These are phyloP conservation scores for Penicillium pancosmium DNA, from an alignment of 495 filamentous ascomycete species.

Conservation along the genomic window DNA sequence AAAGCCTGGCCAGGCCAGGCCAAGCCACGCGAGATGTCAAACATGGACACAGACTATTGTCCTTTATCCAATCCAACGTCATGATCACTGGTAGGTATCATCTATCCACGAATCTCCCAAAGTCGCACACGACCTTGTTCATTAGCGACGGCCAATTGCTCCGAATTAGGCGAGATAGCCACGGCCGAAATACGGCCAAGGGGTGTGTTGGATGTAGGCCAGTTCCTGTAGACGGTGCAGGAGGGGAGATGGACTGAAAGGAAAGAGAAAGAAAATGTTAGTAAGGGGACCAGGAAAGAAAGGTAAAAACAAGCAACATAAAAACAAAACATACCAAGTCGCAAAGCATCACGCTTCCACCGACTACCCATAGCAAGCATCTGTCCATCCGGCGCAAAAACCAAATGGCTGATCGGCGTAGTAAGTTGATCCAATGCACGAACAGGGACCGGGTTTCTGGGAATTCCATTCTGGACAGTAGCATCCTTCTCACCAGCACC, in stretches of 20 bases:
- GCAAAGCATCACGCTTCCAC: conserved; percentile 84
- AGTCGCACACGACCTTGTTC: conserved; percentile 82
- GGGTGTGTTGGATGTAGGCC: conserved; percentile 90
- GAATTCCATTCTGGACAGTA: conserved; percentile 47
- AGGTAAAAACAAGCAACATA: background rate
- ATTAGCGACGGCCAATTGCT: conserved; percentile 80
- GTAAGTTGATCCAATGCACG: conserved; percentile 81
- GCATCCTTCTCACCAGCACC: conserved; percentile 32
- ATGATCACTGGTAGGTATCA: no score
- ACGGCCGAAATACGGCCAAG: conserved; percentile 81
- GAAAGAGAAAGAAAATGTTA: conserved; percentile 12
- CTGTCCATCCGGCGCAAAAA: conserved; percentile 87
- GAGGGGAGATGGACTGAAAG: conserved; percentile 77
- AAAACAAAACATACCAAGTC: conserved; percentile 54
- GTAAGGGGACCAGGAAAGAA: background rate
- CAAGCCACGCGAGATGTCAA: no score
- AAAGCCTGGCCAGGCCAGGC: no score
- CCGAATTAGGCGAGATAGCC: conserved; percentile 70
- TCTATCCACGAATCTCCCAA: conserved; percentile 73
- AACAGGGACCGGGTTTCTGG: conserved; percentile 67
- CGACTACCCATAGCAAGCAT: conserved; percentile 80
- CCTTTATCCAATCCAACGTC: no score
- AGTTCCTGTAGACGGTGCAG: conserved; percentile 93
- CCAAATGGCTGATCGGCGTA: conserved; percentile 73
- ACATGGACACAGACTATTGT: no score